phyloP scores from a whole-genome alignment of 1,139 yeast species.

The Spathaspora jeffriesii region DNA sequence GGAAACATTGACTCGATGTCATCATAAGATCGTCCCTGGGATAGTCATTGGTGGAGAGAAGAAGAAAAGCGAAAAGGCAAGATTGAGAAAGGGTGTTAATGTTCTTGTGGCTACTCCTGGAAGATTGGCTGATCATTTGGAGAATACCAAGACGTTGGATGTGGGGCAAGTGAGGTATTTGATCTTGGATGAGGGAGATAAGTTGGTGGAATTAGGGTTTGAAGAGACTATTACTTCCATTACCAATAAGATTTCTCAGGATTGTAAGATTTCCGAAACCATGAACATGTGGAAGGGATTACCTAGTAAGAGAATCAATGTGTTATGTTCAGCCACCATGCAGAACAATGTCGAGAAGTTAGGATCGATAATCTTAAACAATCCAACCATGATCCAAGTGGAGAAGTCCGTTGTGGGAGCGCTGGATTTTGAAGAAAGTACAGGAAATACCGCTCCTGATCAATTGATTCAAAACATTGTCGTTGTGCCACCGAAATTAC shows the following conservation, averaged over 20 bases:
- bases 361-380: slow-evolving; percentile 71
- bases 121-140: slow-evolving; percentile 92
- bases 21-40: slow-evolving; percentile 93
- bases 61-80: slow-evolving; percentile 96
- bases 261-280: no score
- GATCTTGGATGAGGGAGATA: slow-evolving; percentile 95
- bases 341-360: slow-evolving; percentile 77
- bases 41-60: slow-evolving; percentile 99
- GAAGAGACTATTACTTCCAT: slow-evolving; percentile 94
- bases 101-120: slow-evolving; percentile 97
- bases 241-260: no score
- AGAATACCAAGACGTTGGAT: slow-evolving; percentile 91
- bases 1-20: slow-evolving; percentile 85
- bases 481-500: slow-evolving; percentile 87
- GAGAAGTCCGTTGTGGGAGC: slow-evolving; percentile 30
- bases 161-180: slow-evolving; percentile 93
- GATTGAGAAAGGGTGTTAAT: slow-evolving; percentile 90
- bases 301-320: slow-evolving; percentile 76
- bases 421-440: slow-evolving; percentile 38
- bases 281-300: slow-evolving; percentile 92
- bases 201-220: slow-evolving; percentile 95
- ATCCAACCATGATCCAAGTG: slow-evolving; percentile 67
- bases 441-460: slow-evolving; percentile 70
- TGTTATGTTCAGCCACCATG: slow-evolving; percentile 94
- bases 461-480: slow-evolving; percentile 79